Evolutionary conservation across 1,284 basidiomycete genomes (phyloP).

Genomic region (Mixia osmundae): DNA sequence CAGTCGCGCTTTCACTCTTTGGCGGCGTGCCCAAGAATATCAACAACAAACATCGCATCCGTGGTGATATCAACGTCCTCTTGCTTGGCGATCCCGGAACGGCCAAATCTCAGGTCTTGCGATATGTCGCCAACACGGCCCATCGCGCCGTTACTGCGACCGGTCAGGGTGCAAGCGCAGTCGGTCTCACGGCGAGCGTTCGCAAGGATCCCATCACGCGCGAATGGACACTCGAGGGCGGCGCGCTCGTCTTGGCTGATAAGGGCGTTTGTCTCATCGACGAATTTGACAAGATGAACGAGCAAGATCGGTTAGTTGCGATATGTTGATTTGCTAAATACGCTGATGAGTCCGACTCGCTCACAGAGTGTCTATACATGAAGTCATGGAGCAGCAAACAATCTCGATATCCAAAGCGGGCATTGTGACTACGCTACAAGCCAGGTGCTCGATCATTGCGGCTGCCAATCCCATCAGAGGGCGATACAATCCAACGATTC

Average conservation of each 20-base stretch:
- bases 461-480: constrained; percentile 94
- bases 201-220: constrained; percentile 89
- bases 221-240: constrained; percentile 97
- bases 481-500: constrained; percentile 87
- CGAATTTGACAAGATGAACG: constrained; percentile 99
- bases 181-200: constrained; percentile 93
- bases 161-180: constrained; percentile 89
- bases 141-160: constrained; percentile 95
- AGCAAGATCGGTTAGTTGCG: constrained; percentile 31
- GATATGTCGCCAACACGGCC: constrained; percentile 97
- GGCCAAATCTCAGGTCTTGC: constrained; percentile 96
- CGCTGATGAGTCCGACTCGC: not conserved
- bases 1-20: constrained; percentile 80
- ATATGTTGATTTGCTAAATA: too few species aligned
- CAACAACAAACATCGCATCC: constrained; percentile 83
- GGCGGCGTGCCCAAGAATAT: constrained; percentile 86
- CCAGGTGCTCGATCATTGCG: constrained; percentile 87
- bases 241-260: constrained; percentile 87
- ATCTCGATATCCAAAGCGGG: constrained; percentile 98
- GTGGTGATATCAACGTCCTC: constrained; percentile 92
- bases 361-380: constrained; percentile 78
- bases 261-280: constrained; percentile 98
- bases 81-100: constrained; percentile 93
- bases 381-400: constrained; percentile 99
- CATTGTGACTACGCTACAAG: constrained; percentile 89